phyloP scores from a whole-genome alignment of 805 yeast genomes.

The Saccharomycopsis vini region DNA sequence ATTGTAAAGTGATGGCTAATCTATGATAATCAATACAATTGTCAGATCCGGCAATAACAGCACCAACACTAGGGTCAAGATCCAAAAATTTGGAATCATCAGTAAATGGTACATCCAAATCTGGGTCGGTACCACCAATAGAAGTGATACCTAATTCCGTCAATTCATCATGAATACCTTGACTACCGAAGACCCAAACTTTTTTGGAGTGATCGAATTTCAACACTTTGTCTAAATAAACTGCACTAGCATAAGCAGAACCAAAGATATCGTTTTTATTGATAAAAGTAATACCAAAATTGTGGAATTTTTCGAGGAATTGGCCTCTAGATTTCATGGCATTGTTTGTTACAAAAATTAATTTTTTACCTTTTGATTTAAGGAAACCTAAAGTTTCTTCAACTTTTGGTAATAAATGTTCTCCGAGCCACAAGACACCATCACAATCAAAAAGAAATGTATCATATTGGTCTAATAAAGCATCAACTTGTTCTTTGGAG shows the following conservation, averaged over 20 bases:
- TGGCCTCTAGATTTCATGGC: constrained; percentile 81
- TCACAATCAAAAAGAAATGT: constrained; percentile 94
- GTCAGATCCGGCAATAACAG: constrained; percentile 86
- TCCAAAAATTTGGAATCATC: constrained; percentile 45
- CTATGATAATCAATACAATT: constrained; percentile 70
- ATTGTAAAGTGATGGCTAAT: constrained; percentile 73
- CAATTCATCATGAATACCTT: constrained; percentile 78
- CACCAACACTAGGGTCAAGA: constrained; percentile 68
- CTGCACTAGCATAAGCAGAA: constrained; percentile 84
- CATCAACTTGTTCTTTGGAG: constrained; percentile 38
- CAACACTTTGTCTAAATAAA: constrained; percentile 72
- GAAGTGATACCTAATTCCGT: constrained; percentile 62
- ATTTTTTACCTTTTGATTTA: constrained; percentile 46
- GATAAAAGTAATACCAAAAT: constrained; percentile 34
- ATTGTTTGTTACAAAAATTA: constrained; percentile 90
- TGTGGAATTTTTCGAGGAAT: constrained; percentile 66
- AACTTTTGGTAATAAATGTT: constrained; percentile 66
- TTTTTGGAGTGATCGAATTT: constrained; percentile 63
- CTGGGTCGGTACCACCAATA: constrained; percentile 77
- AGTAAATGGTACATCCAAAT: constrained; percentile 44
- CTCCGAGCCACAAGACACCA: constrained; percentile 94
- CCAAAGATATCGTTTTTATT: constrained; percentile 72
- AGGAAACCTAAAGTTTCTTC: constrained; percentile 65
- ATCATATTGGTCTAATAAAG: constrained; percentile 58
- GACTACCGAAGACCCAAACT: constrained; percentile 84